Percentiles rank a stretch among this genome's conserved stretches.
Conservation (phyloP, 176 grass and related monocot species). For the Oryza rufipogon region DNA sequence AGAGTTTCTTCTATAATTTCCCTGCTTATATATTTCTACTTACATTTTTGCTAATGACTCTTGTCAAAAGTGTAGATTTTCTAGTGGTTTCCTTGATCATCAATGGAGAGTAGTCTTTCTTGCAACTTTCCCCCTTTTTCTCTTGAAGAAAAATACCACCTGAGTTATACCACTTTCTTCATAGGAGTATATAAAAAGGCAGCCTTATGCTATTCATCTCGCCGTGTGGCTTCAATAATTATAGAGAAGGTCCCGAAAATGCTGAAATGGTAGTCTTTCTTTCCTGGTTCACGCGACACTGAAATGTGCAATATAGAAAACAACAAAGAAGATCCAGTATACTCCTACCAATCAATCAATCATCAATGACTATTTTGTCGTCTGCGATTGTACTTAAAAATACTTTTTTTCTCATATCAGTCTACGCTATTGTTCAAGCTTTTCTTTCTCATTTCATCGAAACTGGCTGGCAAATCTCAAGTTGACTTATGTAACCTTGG, state of each 20-base stretch:
- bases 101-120: background rate
- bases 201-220: background rate
- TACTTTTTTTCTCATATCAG: background rate
- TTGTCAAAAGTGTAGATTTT: background rate
- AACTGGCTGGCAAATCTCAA: background rate
- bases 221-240: conserved; percentile 23
- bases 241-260: background rate
- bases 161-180: background rate
- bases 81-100: conserved; percentile 17
- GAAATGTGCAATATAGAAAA: background rate
- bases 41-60: background rate
- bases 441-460: background rate
- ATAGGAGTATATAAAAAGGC: background rate
- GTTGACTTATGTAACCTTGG: background rate
- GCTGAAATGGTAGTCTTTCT: conserved; percentile 2
- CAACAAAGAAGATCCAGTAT: background rate
- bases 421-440: background rate
- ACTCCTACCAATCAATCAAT: background rate
- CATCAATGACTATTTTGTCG: background rate
- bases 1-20: background rate
- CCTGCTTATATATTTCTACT: background rate
- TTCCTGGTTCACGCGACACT: background rate
- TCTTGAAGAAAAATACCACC: background rate
- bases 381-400: background rate
- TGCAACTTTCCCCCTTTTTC: background rate